Conservation (phyloP, 2,329 filamentous ascomycete species). For the Celoporthe dispersa region DNA sequence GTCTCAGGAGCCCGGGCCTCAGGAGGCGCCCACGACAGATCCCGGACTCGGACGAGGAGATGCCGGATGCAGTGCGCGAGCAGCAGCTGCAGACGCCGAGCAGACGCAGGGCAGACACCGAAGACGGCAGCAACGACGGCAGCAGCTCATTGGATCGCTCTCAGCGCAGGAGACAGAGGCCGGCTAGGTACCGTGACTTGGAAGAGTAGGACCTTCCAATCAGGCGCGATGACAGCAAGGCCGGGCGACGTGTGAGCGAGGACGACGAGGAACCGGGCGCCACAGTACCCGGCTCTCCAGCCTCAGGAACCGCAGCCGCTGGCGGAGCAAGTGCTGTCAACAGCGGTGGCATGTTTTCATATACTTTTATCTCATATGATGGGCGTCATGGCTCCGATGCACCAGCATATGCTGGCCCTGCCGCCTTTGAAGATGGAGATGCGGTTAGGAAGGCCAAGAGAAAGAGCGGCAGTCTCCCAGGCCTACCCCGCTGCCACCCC, state of each 20-base stretch:
- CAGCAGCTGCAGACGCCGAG: background rate
- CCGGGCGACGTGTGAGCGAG: background rate
- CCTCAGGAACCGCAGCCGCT: background rate
- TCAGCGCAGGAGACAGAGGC: slow-evolving; percentile 28
- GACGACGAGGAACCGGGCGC: background rate
- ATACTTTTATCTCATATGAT: background rate
- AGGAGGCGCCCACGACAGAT: slow-evolving; percentile 22
- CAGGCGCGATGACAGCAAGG: slow-evolving; percentile 13
- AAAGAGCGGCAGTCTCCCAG: background rate
- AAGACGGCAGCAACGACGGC: slow-evolving; percentile 24
- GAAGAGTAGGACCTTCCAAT: slow-evolving; percentile 29
- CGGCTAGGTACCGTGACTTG: slow-evolving; percentile 29
- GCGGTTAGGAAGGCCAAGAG: background rate
- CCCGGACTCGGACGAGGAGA: slow-evolving; percentile 27
- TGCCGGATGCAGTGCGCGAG: slow-evolving; percentile 14
- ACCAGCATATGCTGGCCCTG: background rate
- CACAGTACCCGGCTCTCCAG: too few species aligned
- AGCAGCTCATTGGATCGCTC: slow-evolving; percentile 27
- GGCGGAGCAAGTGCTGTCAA: background rate
- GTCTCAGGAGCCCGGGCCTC: slow-evolving; percentile 26
- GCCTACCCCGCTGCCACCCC: background rate
- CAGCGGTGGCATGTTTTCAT: background rate
- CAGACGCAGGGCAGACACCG: background rate
- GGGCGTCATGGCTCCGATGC: background rate
- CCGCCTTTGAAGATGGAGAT: background rate